Evolutionary conservation across 129 eudicot species (phyloP).

Genomic region (Smallanthus sonchifolius): DNA sequence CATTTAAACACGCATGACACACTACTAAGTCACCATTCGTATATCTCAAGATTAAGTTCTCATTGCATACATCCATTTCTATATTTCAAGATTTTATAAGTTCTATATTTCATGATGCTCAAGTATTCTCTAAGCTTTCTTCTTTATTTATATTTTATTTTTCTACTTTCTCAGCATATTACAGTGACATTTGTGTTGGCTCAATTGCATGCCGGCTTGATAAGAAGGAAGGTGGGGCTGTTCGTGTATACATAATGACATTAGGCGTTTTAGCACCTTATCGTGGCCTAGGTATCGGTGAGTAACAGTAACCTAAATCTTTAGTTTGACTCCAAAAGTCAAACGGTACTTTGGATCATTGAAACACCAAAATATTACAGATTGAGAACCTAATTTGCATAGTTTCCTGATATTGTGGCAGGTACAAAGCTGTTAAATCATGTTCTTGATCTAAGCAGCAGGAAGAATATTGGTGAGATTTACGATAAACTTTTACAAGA

Average conservation of each 20-base stretch:
- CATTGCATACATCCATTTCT: no score
- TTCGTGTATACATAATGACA: constrained; percentile 94
- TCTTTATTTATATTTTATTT: not conserved
- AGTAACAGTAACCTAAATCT: constrained; percentile 28
- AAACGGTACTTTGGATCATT: constrained; percentile 1
- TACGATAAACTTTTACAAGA: constrained; percentile 86
- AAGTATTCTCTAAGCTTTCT: not conserved
- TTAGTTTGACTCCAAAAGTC: constrained; percentile 1
- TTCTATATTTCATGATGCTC: not conserved
- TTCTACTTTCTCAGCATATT: constrained; percentile 62
- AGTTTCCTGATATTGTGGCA: no score
- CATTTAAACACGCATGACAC: no score
- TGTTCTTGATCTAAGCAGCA: constrained; percentile 66
- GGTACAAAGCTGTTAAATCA: constrained; percentile 73
- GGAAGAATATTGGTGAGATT: constrained; percentile 78
- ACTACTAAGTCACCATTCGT: no score
- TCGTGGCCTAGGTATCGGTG: constrained; percentile 92
- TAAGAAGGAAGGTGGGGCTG: constrained; percentile 80
- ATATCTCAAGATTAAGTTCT: no score
- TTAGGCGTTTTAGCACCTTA: constrained; percentile 98
- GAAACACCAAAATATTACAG: constrained; percentile 1
- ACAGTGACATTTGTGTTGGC: constrained; percentile 93
- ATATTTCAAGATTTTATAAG: not conserved
- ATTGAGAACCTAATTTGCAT: constrained; percentile 11
- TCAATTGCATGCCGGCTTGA: constrained; percentile 94